Evolutionary conservation across 176 grass and related monocot species (phyloP).

Genomic region (Coix lacrymajobi): DNA sequence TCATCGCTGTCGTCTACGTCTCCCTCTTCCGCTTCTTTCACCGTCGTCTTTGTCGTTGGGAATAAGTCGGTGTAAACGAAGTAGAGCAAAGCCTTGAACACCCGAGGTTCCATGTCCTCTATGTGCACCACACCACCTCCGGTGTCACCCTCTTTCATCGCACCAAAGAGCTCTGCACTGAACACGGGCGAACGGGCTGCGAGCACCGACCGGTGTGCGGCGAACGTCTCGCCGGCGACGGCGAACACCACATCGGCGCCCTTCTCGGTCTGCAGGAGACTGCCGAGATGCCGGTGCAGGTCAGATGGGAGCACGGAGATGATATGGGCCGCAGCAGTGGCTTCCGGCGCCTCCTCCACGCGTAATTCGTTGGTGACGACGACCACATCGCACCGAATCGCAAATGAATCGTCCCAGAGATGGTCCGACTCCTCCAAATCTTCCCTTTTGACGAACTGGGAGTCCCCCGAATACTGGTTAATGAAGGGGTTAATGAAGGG

Average conservation of each 20-base stretch:
- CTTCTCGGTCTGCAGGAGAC: slow-evolving; percentile 16
- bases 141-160: slow-evolving; percentile 28
- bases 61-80: not conserved
- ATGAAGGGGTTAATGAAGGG: not conserved
- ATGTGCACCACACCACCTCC: slow-evolving; percentile 23
- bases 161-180: slow-evolving; percentile 30
- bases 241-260: slow-evolving; percentile 32
- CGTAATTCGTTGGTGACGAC: not conserved
- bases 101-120: slow-evolving; percentile 31
- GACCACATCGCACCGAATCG: not conserved
- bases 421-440: not conserved
- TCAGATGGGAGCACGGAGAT: not conserved
- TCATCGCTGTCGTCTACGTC: no score
- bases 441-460: not conserved
- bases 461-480: no score
- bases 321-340: not conserved
- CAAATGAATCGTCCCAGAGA: not conserved
- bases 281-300: slow-evolving; percentile 24
- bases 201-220: slow-evolving; percentile 23
- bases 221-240: slow-evolving; percentile 26
- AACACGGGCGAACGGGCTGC: slow-evolving; percentile 34
- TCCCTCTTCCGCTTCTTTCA: not conserved
- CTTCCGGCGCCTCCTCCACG: no score
- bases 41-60: not conserved
- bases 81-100: slow-evolving; percentile 24